Percentiles rank a stretch among this genome's conserved stretches.
phyloP scores from a whole-genome alignment of 192 early-diverging fungal genomes.

The Coemansia pectinata region DNA sequence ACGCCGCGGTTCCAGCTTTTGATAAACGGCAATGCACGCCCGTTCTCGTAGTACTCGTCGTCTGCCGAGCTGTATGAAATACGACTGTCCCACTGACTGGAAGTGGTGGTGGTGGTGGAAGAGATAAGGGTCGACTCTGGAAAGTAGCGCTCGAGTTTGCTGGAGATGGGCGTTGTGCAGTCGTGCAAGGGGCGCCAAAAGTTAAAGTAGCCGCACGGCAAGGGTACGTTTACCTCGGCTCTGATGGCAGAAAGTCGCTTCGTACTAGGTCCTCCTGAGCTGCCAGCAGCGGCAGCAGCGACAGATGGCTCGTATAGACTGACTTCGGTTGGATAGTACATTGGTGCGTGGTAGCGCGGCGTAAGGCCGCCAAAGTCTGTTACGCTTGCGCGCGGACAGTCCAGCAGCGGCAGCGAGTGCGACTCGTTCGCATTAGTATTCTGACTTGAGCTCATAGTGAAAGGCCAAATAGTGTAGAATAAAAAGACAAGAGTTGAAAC shows the following conservation, averaged over 20 bases:
- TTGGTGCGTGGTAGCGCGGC: conserved; percentile 36
- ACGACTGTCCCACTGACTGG: conserved; percentile 42
- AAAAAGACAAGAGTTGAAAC: neutral
- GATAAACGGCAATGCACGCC: conserved; percentile 39
- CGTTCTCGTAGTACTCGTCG: conserved; percentile 57
- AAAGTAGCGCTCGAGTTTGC: conserved; percentile 28
- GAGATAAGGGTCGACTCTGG: neutral
- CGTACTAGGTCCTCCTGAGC: neutral
- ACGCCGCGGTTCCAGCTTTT: conserved; percentile 42
- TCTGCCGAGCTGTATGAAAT: conserved; percentile 54
- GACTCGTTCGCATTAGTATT: neutral
- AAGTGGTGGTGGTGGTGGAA: neutral
- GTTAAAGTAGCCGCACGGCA: conserved; percentile 51
- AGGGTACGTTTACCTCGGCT: conserved; percentile 27
- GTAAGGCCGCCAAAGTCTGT: conserved; percentile 36
- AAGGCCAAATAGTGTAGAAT: neutral
- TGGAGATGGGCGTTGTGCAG: conserved; percentile 17
- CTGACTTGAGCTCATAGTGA: neutral
- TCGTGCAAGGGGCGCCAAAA: conserved; percentile 47
- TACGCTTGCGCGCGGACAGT: conserved; percentile 12
- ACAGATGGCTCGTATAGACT: conserved; percentile 46
- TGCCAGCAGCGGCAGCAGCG: neutral
- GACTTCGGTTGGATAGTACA: conserved; percentile 49
- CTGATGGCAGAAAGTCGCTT: neutral
- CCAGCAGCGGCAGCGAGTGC: conserved; percentile 13